Conservation (phyloP, 148 eudicot genomes). For the Silene latifolia region DNA sequence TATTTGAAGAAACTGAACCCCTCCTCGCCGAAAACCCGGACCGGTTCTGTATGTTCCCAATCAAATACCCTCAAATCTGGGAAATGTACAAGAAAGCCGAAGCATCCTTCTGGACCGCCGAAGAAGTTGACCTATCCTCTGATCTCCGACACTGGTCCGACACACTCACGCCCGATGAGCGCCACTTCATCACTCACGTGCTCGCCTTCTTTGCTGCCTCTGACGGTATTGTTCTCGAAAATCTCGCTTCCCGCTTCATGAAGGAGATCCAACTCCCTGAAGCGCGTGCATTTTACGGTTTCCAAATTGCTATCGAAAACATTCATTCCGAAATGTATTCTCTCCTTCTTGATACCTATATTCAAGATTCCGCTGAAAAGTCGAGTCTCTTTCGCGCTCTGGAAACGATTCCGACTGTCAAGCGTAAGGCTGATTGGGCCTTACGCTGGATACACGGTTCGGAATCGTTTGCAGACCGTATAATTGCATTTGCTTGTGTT, state of each 20-base stretch:
- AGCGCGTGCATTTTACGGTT: constrained; percentile 77
- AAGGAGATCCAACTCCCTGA: constrained; percentile 70
- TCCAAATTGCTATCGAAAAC: constrained; percentile 75
- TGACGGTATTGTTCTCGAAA: constrained; percentile 72
- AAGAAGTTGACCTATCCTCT: constrained; percentile 54
- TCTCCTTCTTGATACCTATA: constrained; percentile 53
- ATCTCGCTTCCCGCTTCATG: constrained; percentile 69
- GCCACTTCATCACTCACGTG: constrained; percentile 74
- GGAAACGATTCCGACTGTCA: constrained; percentile 60
- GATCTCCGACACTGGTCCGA: constrained; percentile 57
- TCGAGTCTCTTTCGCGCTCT: constrained; percentile 50
- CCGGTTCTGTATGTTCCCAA: constrained; percentile 76
- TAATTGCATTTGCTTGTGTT: constrained; percentile 65
- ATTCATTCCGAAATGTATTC: constrained; percentile 79
- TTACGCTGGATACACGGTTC: constrained; percentile 59
- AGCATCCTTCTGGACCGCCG: constrained; percentile 77
- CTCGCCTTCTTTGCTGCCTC: constrained; percentile 91
- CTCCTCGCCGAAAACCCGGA: constrained; percentile 63
- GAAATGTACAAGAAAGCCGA: constrained; percentile 87
- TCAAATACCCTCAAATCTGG: constrained; percentile 68
- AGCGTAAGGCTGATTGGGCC: constrained; percentile 72
- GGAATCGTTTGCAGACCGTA: constrained; percentile 55
- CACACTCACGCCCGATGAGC: constrained; percentile 47
- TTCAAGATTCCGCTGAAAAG: constrained; percentile 51
- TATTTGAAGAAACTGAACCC: constrained; percentile 48